A percentile compares a stretch with the other conserved stretches of the same genome.
Conservation (phyloP, 2,329 filamentous ascomycete species). For the Neopestalotiopsis clavispora region DNA sequence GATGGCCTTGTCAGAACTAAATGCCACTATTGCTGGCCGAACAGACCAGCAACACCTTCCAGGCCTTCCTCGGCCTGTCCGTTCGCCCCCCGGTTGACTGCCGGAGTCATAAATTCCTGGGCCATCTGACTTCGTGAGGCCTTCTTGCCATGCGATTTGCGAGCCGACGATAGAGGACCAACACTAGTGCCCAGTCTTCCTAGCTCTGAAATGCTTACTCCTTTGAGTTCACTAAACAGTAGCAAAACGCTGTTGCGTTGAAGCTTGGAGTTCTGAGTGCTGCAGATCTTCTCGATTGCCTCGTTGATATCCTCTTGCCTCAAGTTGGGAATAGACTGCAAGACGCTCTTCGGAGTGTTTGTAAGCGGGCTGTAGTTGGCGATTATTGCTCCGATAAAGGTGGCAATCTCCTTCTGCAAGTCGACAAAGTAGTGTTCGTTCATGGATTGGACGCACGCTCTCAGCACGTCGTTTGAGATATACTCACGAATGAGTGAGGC, state of each 20-base stretch:
- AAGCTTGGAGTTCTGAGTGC: slow-evolving; percentile 68
- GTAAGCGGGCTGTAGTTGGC: slow-evolving; percentile 75
- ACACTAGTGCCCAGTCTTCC: slow-evolving; percentile 74
- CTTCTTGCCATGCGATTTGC: slow-evolving; percentile 35
- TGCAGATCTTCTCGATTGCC: slow-evolving; percentile 64
- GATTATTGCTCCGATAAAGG: slow-evolving; percentile 85
- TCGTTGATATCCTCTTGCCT: slow-evolving; percentile 68
- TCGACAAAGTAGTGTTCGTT: slow-evolving; percentile 98
- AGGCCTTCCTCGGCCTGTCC: slow-evolving; percentile 53
- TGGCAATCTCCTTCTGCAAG: slow-evolving; percentile 88
- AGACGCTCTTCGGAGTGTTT: slow-evolving; percentile 72
- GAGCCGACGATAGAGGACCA: slow-evolving; percentile 35
- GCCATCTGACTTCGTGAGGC: slow-evolving; percentile 64
- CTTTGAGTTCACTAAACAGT: slow-evolving; percentile 83
- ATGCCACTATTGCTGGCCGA: slow-evolving; percentile 33
- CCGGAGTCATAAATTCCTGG: slow-evolving; percentile 66
- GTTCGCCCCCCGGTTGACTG: slow-evolving; percentile 33
- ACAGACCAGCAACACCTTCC: slow-evolving; percentile 61
- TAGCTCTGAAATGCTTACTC: slow-evolving; percentile 91
- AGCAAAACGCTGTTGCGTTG: slow-evolving; percentile 85
- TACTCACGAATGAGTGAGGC: slow-evolving; percentile 81
- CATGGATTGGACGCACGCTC: slow-evolving; percentile 86
- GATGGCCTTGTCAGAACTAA: neutral
- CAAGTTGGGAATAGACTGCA: slow-evolving; percentile 83
- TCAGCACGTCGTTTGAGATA: slow-evolving; percentile 85